Percentiles rank a stretch among this genome's conserved stretches.
phyloP scores from a whole-genome alignment of 2,329 filamentous ascomycete genomes.

The Botryotinia calthae region DNA sequence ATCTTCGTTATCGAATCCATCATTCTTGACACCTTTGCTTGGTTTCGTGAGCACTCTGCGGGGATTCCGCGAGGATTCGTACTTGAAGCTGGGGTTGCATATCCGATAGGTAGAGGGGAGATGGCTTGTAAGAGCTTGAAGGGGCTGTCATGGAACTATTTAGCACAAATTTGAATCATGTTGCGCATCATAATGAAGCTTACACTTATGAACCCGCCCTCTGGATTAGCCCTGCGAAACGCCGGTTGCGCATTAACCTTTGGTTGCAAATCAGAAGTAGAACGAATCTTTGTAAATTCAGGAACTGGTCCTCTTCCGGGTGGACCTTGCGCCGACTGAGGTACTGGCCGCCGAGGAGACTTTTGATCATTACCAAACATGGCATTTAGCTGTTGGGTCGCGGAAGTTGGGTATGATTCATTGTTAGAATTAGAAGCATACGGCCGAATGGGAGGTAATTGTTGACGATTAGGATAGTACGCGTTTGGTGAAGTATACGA shows the following conservation, averaged over 20 bases:
- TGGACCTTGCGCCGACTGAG: constrained; percentile 45
- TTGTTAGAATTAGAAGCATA: constrained; percentile 64
- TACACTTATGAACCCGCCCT: constrained; percentile 97
- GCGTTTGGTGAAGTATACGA: constrained; percentile 57
- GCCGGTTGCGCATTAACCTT: constrained; percentile 84
- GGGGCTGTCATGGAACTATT: constrained; percentile 56
- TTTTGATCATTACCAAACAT: constrained; percentile 57
- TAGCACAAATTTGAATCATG: constrained; percentile 27
- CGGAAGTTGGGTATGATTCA: constrained; percentile 69
- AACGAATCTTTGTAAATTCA: constrained; percentile 78
- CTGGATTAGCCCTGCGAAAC: constrained; percentile 89
- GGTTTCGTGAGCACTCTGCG: constrained; percentile 95
- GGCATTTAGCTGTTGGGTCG: constrained; percentile 68
- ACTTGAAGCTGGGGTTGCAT: constrained; percentile 97
- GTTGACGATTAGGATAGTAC: constrained; percentile 57
- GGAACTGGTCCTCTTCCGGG: constrained; percentile 69
- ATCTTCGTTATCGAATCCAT: constrained; percentile 98
- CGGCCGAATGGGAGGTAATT: constrained; percentile 71
- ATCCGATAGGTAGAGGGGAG: constrained; percentile 95
- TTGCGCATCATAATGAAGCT: constrained; percentile 39
- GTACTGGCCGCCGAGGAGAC: constrained; percentile 54
- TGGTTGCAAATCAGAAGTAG: constrained; percentile 71
- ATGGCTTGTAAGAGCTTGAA: constrained; percentile 92
- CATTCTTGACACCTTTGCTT: constrained; percentile 97
- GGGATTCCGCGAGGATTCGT: constrained; percentile 95